Conservation (phyloP, 2,329 filamentous ascomycete genomes). For the Ophiostoma populinum region DNA sequence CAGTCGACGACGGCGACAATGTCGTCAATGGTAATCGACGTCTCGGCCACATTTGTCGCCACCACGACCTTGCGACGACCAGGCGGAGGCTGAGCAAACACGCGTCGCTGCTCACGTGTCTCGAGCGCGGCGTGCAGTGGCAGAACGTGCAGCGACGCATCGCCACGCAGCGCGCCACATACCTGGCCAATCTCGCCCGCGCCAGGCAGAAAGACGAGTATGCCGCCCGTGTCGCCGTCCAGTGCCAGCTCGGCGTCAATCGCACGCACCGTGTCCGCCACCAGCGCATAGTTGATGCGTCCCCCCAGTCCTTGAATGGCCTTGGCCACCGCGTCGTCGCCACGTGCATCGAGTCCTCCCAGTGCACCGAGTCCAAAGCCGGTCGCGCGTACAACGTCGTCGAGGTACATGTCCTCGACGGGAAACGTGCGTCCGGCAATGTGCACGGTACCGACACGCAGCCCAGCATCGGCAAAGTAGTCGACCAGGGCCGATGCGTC, state of each 20-base stretch:
- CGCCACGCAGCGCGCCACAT: conserved; percentile 45
- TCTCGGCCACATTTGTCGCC: conserved; percentile 93
- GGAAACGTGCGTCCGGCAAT: conserved; percentile 82
- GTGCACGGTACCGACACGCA: conserved; percentile 62
- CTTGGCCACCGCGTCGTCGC: conserved; percentile 39
- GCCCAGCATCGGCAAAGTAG: conserved; percentile 58
- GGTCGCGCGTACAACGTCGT: conserved; percentile 69
- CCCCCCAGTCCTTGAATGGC: conserved; percentile 57
- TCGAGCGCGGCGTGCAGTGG: conserved; percentile 86
- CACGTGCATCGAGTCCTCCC: neutral
- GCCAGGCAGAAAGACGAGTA: conserved; percentile 90
- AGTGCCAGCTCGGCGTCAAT: conserved; percentile 61
- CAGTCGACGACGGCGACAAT: conserved; percentile 92
- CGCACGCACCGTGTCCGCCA: conserved; percentile 59
- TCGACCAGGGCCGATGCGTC: conserved; percentile 71
- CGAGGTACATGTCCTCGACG: conserved; percentile 76
- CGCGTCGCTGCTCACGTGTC: conserved; percentile 70
- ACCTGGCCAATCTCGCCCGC: conserved; percentile 80
- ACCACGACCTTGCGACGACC: conserved; percentile 86
- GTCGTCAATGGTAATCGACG: conserved; percentile 96
- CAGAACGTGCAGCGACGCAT: conserved; percentile 51
- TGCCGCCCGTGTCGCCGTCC: conserved; percentile 57
- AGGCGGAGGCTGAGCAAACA: conserved; percentile 59
- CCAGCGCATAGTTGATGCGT: conserved; percentile 80
- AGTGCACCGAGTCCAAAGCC: conserved; percentile 37